phyloP scores from a whole-genome alignment of 768 basidiomycete species.

The Termitomyces sp. region DNA sequence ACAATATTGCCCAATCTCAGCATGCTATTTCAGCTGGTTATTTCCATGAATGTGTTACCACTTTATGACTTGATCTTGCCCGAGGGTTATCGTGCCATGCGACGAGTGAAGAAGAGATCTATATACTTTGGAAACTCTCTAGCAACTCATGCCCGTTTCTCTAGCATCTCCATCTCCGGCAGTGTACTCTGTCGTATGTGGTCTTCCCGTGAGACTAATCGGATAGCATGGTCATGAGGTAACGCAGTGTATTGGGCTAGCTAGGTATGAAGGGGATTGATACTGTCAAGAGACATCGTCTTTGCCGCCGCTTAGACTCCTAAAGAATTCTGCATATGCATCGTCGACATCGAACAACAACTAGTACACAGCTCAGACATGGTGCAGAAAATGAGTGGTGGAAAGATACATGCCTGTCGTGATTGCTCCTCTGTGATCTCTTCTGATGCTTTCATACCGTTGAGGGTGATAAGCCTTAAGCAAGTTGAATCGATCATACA shows the following conservation, averaged over 20 bases:
- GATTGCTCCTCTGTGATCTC: slow-evolving; percentile 95
- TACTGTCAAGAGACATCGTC: slow-evolving; percentile 21
- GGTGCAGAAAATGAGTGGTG: background rate
- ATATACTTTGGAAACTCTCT: no score
- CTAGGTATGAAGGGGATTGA: background rate
- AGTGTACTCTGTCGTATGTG: background rate
- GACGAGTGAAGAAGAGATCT: no score
- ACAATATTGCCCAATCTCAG: no score
- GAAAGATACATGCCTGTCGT: slow-evolving; percentile 59
- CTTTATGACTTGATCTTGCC: no score
- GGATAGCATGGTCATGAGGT: background rate
- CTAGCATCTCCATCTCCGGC: background rate
- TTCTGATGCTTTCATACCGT: slow-evolving; percentile 95
- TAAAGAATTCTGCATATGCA: slow-evolving; percentile 92
- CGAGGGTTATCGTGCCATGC: no score
- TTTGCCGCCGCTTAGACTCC: slow-evolving; percentile 54
- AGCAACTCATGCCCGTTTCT: no score
- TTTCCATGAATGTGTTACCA: no score
- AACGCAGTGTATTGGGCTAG: background rate
- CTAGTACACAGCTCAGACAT: slow-evolving; percentile 29
- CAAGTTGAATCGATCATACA: background rate
- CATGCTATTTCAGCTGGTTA: no score
- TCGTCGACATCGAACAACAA: slow-evolving; percentile 96
- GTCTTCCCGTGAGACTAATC: background rate
- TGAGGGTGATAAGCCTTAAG: slow-evolving; percentile 87